Conservation (phyloP, 83 land plant genomes). For the Picea engelmannii region DNA sequence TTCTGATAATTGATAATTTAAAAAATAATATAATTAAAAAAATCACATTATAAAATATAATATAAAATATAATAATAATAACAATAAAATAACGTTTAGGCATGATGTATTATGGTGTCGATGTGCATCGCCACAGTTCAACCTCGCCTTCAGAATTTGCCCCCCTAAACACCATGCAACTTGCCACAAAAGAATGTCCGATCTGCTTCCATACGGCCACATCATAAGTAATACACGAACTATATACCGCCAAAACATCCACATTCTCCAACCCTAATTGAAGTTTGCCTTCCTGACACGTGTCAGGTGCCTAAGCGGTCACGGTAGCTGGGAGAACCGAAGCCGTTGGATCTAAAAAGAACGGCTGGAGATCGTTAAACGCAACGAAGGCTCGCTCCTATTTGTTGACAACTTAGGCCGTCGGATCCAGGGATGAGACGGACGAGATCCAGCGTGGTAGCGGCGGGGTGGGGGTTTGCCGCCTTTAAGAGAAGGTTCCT, state of each 20-base stretch:
- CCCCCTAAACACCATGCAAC: not conserved
- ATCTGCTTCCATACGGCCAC: not conserved
- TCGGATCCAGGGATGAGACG: not conserved
- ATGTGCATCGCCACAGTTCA: not conserved
- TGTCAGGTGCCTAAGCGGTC: not conserved
- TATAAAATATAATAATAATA: too few species aligned
- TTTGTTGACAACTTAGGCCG: not conserved
- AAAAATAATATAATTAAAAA: too few species aligned
- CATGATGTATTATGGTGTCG: not conserved
- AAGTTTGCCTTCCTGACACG: not conserved
- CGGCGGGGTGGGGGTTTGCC: not conserved
- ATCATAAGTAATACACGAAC: not conserved
- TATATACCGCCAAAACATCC: not conserved
- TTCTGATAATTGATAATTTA: too few species aligned
- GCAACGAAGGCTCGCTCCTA: not conserved
- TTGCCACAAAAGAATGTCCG: not conserved
- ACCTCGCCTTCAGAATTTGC: not conserved
- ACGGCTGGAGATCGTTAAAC: not conserved
- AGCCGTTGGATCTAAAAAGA: not conserved
- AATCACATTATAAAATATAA: too few species aligned
- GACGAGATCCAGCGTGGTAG: not conserved
- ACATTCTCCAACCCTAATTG: slow-evolving; percentile 1
- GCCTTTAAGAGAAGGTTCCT: not conserved
- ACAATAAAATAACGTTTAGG: too few species aligned
- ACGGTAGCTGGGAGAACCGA: not conserved